Evolutionary conservation across 139 green algal species (phyloP).

Genomic region (Zygnema circumcarinatum): DNA sequence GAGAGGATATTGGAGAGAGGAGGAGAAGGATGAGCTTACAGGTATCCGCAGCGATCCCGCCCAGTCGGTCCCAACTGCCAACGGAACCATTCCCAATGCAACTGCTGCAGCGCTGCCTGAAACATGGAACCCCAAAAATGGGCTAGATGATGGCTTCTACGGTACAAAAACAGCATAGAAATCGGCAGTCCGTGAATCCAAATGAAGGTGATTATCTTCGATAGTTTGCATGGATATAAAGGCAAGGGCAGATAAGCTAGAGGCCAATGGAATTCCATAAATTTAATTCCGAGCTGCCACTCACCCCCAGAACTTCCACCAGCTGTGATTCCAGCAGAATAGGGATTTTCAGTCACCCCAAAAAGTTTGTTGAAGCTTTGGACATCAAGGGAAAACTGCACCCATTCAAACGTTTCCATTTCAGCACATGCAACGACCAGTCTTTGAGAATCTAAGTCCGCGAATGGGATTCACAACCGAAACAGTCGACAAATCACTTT

Average conservation of each 20-base stretch:
- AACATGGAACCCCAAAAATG: background rate
- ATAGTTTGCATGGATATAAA: no score
- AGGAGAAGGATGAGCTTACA: constrained; percentile 7
- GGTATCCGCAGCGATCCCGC: constrained; percentile 28
- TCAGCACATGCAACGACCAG: background rate
- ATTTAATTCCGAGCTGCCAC: no score
- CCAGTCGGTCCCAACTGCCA: constrained; percentile 25
- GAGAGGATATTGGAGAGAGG: constrained; percentile 7
- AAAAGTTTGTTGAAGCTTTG: constrained; percentile 35
- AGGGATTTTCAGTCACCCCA: constrained; percentile 21
- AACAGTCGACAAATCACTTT: no score
- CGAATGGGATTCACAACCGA: no score
- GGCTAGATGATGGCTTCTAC: background rate
- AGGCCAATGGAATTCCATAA: no score
- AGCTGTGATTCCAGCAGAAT: background rate
- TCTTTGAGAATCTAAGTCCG: no score
- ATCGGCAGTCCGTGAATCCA: background rate
- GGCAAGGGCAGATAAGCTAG: no score
- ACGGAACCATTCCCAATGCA: constrained; percentile 32
- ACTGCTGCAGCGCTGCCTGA: constrained; percentile 31
- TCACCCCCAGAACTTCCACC: constrained; percentile 37
- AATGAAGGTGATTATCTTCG: no score
- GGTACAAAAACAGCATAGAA: background rate
- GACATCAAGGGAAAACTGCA: constrained; percentile 17
- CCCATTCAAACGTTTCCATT: background rate